Conservation (phyloP, 371 early-diverging fungal species). For the Mortierella polycephala region DNA sequence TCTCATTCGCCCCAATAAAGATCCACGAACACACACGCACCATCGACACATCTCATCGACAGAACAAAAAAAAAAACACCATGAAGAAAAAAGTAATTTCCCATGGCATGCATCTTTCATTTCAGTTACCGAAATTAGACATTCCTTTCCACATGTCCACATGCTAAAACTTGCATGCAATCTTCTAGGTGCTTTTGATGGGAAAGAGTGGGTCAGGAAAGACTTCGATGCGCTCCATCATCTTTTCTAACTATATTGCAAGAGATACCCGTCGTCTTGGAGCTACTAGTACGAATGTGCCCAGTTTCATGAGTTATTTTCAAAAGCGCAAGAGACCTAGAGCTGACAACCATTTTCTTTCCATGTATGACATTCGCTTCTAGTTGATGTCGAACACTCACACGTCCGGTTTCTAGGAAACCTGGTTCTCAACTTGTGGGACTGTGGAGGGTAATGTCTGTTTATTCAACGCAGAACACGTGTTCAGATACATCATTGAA, state of each 20-base stretch:
- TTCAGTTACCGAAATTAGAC: background rate
- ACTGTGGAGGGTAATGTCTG: conserved; percentile 82
- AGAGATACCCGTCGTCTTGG: conserved; percentile 94
- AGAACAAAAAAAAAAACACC: background rate
- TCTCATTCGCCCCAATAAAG: background rate
- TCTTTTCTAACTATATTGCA: conserved; percentile 97
- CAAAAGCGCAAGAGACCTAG: background rate
- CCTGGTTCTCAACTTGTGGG: conserved; percentile 95
- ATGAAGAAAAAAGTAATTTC: conserved; percentile 32
- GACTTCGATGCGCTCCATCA: conserved; percentile 98
- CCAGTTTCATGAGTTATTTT: background rate
- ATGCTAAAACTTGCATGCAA: too few relatives aligned
- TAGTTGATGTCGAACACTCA: conserved; percentile 97
- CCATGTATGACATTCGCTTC: background rate
- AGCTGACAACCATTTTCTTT: background rate
- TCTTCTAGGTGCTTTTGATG: conserved; percentile 97
- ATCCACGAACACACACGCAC: background rate
- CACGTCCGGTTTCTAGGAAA: conserved; percentile 95
- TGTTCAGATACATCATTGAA: background rate
- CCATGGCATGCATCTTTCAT: too few relatives aligned
- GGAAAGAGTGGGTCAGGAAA: conserved; percentile 98
- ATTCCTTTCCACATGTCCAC: background rate
- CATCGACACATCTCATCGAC: background rate
- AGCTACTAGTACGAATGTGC: conserved; percentile 80
- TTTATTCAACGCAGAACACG: background rate